Base-by-base conservation (phyloP, 345 rosid genomes). In the Hibiscus mutabilis region DNA sequence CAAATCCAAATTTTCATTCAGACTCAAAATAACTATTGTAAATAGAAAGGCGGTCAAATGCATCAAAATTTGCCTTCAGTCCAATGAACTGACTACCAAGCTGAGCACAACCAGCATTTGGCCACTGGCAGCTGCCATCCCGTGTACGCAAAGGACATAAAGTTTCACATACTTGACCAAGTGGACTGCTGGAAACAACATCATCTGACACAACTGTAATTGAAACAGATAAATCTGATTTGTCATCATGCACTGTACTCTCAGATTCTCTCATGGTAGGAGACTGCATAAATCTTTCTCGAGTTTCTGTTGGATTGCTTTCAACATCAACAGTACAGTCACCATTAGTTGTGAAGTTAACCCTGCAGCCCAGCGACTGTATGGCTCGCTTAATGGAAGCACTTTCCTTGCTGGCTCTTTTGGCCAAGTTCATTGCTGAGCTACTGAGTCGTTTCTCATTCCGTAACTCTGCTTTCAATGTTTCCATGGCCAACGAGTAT, bases 71-170 rank as follows among this genome's bases (percentile, higher is more conserved):
- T 55, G 97, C 96, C 79, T 82, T 92, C 40, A 95, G 76, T 44
- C 98, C 99, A 5, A 87, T 87, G 77, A 87, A 78, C 65, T 95
- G 99, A 76, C 94, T 86, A 74, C 90, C 79, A 11, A 84, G 75
- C 74, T 87, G 97, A 63, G 93, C 92, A 85, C 99, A 95, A 25
- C 86, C 89, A 4, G 91, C 92, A 63, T 90, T 96, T 5, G 99
- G 98, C 98, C 99, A 89, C 59, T 83, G 78, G 75, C 99, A 95
- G 47, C 85, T 85, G 76, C 93, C 97, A 60, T 95, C 91, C 25
- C 82, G 82, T 49, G 92, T 49, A 64, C 87, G 83, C 76, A 86
- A 66, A 0, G 95, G 96, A 69, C 98, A 92, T 77, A 89, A 60
- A 66, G 83, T 75, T 79, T 88, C 96, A 75, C 96, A 87, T n/a